Conservation (phyloP, 306 rosid species). For the Castanospermum australe region DNA sequence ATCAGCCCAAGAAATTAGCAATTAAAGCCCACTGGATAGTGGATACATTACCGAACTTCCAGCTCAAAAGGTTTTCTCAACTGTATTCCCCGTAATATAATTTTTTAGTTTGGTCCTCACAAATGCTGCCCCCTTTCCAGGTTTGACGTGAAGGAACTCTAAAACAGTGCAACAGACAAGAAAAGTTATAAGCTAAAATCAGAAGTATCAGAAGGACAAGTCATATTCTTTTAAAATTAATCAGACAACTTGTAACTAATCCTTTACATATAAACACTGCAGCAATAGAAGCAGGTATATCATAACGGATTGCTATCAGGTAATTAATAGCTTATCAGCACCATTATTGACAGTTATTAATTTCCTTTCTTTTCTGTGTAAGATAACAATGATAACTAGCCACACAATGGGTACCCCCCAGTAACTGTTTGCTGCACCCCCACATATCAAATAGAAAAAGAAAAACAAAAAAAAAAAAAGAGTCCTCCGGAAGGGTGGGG, state of each 20-base stretch:
- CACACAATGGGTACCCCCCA: not conserved
- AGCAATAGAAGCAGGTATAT: not conserved
- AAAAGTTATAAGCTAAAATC: too few species aligned
- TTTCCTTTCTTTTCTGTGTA: not conserved
- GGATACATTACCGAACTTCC: conserved; percentile 68
- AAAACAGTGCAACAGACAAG: conserved; percentile 18
- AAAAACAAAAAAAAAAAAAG: too few species aligned
- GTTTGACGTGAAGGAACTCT: conserved; percentile 98
- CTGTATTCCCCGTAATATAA: conserved; percentile 79
- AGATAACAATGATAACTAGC: not conserved
- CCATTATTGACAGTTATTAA: not conserved
- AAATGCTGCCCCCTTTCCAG: conserved; percentile 97
- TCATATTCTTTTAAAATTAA: too few species aligned
- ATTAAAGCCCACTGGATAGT: too few species aligned
- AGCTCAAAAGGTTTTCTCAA: conserved; percentile 94
- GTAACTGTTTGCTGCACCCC: too few species aligned
- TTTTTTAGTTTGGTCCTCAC: conserved; percentile 92
- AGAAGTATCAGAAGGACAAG: too few species aligned
- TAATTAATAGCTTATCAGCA: not conserved
- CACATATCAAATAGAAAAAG: too few species aligned
- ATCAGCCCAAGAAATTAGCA: not conserved
- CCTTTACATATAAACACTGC: not conserved
- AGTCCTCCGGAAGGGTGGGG: too few species aligned
- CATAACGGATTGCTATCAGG: not conserved
- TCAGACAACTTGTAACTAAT: not conserved